Conservation (phyloP, 345 rosid species). For the Viola odorata region DNA sequence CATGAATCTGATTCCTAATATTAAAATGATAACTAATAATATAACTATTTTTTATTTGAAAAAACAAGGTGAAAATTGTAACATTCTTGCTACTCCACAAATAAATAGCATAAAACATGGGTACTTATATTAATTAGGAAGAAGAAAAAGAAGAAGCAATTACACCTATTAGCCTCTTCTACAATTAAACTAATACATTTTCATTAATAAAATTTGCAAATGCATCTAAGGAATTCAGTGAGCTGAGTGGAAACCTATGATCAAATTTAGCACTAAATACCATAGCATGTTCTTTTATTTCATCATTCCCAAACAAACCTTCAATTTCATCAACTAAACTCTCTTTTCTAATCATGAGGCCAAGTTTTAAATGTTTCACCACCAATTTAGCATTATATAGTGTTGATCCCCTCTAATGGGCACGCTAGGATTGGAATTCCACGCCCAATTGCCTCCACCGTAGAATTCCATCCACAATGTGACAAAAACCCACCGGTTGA, state of each 20-base stretch:
- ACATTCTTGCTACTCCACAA: too few relatives aligned
- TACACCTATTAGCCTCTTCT: too few relatives aligned
- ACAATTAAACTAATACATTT: neutral
- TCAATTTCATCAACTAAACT: conserved; percentile 21
- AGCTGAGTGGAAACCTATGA: conserved; percentile 31
- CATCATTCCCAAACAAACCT: conserved; percentile 19
- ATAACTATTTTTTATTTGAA: too few relatives aligned
- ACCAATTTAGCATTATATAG: conserved; percentile 39
- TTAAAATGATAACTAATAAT: too few relatives aligned
- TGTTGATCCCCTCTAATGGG: conserved; percentile 51
- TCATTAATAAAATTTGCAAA: conserved; percentile 19
- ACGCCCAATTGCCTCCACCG: conserved; percentile 42
- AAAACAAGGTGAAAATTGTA: too few relatives aligned
- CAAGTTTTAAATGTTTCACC: conserved; percentile 32
- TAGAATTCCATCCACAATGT: conserved; percentile 57
- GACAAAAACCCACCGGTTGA: conserved; percentile 46
- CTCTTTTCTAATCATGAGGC: conserved; percentile 23
- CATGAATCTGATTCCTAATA: too few relatives aligned
- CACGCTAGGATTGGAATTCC: conserved; percentile 44
- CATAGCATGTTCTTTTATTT: conserved; percentile 9
- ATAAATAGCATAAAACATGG: too few relatives aligned
- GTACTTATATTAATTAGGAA: too few relatives aligned
- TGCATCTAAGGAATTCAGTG: conserved; percentile 20
- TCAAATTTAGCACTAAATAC: conserved; percentile 12
- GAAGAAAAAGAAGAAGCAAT: too few relatives aligned